Base-by-base conservation (phyloP, 2,329 filamentous ascomycete genomes). In the Calycina herbarum region DNA sequence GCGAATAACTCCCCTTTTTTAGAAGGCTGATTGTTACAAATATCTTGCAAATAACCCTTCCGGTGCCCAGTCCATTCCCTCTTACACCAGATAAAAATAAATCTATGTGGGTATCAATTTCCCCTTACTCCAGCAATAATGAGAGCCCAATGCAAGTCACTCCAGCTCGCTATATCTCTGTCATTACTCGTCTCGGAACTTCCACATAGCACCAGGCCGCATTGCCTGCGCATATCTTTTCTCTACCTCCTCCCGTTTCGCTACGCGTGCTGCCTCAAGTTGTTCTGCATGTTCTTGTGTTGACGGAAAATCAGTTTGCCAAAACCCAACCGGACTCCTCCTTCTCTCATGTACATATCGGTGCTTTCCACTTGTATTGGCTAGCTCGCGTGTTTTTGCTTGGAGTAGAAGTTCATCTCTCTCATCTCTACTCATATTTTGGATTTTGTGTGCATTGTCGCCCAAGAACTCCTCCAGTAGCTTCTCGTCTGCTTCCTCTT, bases 301-400 rank as follows among this genome's bases (percentile, higher is more conserved):
- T 31, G 81, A 87, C 1, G 94, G 94, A 76, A 99, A 96, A 71
- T 96, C 94, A 1, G 90, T 85, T 63, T 92, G 84, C 95, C 95
- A 99, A 76, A 92, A 98, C 0, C 93, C 94, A 1, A 93, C 92
- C 13, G 95, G 94, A 10, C 90, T 92, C 57, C 80, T 82, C 68
- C 86, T 83, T 61, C 93, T 85, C 66, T 89, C 85, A 77, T 90
- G 93, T 33, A 87, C 83, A 71, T 94, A 86, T 64, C 90, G 85
- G 77, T 97, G 94, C 75, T 84, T 92, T 5, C 93, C 93, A 76
- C 86, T 87, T 67, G 86, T 84, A 73, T 94, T 89, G 1, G 94
- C 90, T 68, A 96, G 80, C 59, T 89, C 82, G 74, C 87, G 85
- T 0, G 88, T 89, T 74, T 89, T 89, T 13, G 94, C 94, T 73